A percentile compares a stretch with the other conserved stretches of the same genome.
Conservation (phyloP, 257 asterid genomes). For the Solanum tarapatanum region DNA sequence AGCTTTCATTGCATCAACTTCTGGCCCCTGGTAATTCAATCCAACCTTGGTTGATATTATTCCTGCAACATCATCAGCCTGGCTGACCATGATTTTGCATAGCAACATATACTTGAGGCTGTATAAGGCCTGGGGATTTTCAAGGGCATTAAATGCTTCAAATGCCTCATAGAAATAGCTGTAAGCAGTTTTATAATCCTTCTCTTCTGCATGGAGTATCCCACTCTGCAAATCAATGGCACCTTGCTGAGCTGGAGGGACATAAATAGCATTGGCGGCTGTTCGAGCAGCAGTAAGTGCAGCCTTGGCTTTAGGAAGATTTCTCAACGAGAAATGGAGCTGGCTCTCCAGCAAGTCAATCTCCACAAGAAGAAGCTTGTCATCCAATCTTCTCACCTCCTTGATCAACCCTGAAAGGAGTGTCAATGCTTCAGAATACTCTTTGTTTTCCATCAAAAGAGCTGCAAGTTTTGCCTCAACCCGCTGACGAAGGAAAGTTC, state of each 20-base stretch:
- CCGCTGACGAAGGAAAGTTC: slow-evolving; percentile 40
- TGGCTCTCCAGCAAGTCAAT: slow-evolving; percentile 39
- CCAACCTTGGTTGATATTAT: slow-evolving; percentile 36
- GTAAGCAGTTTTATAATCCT: slow-evolving; percentile 35
- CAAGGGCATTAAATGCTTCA: slow-evolving; percentile 38
- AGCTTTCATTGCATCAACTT: slow-evolving; percentile 46
- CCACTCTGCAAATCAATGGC: slow-evolving; percentile 38
- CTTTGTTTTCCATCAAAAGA: slow-evolving; percentile 34
- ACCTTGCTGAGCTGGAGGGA: slow-evolving; percentile 42
- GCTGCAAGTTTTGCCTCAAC: slow-evolving; percentile 36
- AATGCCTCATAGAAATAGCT: slow-evolving; percentile 34
- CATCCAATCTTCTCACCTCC: slow-evolving; percentile 38
- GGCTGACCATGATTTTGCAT: slow-evolving; percentile 40
- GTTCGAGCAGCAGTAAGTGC: slow-evolving; percentile 40
- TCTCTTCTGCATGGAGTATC: slow-evolving; percentile 40
- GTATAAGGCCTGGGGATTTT: slow-evolving; percentile 31
- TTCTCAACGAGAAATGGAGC: slow-evolving; percentile 35
- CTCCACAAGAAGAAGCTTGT: slow-evolving; percentile 37
- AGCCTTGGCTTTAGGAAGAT: slow-evolving; percentile 37
- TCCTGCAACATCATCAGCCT: slow-evolving; percentile 36
- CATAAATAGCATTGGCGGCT: slow-evolving; percentile 36
- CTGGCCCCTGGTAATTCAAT: slow-evolving; percentile 36
- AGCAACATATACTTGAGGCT: slow-evolving; percentile 43
- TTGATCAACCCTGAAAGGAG: slow-evolving; percentile 31
- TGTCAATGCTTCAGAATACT: slow-evolving; percentile 31